phyloP scores from a whole-genome alignment of 2,329 filamentous ascomycete genomes.

The Apiospora koreana region DNA sequence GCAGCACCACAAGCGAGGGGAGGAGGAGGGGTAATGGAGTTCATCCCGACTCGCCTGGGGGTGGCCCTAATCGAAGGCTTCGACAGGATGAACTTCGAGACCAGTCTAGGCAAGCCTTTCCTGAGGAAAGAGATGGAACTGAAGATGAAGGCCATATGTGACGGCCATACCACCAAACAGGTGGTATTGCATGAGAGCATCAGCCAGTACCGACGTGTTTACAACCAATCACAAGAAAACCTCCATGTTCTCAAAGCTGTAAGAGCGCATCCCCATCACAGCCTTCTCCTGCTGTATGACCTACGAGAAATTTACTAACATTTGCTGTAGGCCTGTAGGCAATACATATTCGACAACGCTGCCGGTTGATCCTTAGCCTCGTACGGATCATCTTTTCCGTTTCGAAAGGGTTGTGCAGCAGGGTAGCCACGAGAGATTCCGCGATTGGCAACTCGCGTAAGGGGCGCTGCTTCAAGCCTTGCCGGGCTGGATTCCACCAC shows the following conservation, averaged over 20 bases:
- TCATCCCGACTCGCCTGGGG: constrained; percentile 89
- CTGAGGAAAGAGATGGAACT: constrained; percentile 96
- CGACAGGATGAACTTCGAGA: constrained; percentile 90
- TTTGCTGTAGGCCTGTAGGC: constrained; percentile 50
- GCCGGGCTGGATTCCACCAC: neutral
- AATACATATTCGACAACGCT: constrained; percentile 50
- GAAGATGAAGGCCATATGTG: constrained; percentile 96
- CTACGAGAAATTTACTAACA: constrained; percentile 15
- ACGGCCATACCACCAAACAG: constrained; percentile 73
- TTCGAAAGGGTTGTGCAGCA: neutral
- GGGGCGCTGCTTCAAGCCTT: neutral
- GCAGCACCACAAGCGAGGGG: constrained; percentile 35
- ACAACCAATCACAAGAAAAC: constrained; percentile 76
- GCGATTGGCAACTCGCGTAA: neutral
- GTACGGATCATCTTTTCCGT: neutral
- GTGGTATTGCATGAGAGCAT: constrained; percentile 82
- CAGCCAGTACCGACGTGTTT: constrained; percentile 84
- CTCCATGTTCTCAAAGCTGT: constrained; percentile 67
- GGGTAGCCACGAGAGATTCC: neutral
- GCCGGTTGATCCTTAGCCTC: constrained; percentile 7
- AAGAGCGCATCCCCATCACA: constrained; percentile 34
- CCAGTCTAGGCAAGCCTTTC: constrained; percentile 92
- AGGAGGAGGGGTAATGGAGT: constrained; percentile 68
- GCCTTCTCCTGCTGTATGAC: neutral
- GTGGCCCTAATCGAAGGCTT: constrained; percentile 93